phyloP scores from a whole-genome alignment of 2,329 filamentous ascomycete species.

The Cercospora sp. region DNA sequence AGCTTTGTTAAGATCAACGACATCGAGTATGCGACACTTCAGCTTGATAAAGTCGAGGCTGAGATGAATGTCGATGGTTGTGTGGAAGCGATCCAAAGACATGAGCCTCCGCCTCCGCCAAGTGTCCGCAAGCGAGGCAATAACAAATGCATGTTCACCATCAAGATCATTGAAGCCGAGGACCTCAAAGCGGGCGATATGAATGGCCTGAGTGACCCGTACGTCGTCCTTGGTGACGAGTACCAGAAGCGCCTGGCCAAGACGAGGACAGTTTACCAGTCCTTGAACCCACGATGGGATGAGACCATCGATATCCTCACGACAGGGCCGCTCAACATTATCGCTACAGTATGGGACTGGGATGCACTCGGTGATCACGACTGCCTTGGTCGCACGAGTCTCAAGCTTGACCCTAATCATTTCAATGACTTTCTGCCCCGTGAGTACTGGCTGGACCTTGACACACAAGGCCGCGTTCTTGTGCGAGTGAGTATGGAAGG shows the following conservation, averaged over 20 bases:
- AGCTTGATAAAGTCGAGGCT: conserved; percentile 85
- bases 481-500: conserved; percentile 98
- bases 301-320: conserved; percentile 96
- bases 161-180: conserved; percentile 97
- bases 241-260: conserved; percentile 96
- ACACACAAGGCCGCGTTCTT: conserved; percentile 87
- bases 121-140: conserved; percentile 61
- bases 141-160: conserved; percentile 94
- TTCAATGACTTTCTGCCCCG: conserved; percentile 94
- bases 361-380: conserved; percentile 97
- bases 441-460: conserved; percentile 96
- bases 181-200: conserved; percentile 98
- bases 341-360: conserved; percentile 98
- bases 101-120: conserved; percentile 70
- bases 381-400: conserved; percentile 91
- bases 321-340: conserved; percentile 85
- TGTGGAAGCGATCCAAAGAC: conserved; percentile 74
- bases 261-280: conserved; percentile 87
- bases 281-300: conserved; percentile 93
- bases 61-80: conserved; percentile 90
- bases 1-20: conserved; percentile 98
- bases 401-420: conserved; percentile 96
- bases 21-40: conserved; percentile 88
- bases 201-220: conserved; percentile 90
- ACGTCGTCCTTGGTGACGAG: conserved; percentile 94